phyloP scores from a whole-genome alignment of 371 early-diverging fungal species.

The Mortierella sp. region DNA sequence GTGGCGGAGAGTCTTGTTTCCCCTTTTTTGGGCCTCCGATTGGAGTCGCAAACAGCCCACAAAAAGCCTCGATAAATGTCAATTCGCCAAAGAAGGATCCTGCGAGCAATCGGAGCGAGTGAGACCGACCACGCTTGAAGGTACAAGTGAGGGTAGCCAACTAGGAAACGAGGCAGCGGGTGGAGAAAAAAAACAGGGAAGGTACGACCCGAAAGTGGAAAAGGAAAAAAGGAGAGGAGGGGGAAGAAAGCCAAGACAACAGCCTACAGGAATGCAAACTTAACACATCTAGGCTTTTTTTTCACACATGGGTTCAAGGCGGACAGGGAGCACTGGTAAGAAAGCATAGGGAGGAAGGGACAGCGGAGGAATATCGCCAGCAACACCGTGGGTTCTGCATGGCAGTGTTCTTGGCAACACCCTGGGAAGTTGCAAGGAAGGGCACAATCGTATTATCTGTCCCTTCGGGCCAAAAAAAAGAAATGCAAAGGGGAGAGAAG shows the following conservation, averaged over 20 bases:
- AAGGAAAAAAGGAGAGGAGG: neutral
- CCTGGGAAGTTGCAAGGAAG: neutral
- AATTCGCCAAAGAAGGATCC: neutral
- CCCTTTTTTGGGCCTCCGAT: neutral
- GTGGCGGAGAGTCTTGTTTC: neutral
- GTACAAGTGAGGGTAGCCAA: neutral
- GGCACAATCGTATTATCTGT: neutral
- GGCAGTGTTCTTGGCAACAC: neutral
- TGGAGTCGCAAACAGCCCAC: neutral
- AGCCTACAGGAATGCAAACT: neutral
- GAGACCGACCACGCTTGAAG: neutral
- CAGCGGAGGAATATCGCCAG: neutral
- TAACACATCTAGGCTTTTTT: neutral
- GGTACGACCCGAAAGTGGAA: neutral
- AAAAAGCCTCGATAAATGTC: conserved; percentile 2
- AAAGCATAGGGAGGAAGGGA: neutral
- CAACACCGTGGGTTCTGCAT: neutral
- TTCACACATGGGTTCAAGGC: neutral
- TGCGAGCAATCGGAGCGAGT: neutral
- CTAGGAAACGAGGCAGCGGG: neutral
- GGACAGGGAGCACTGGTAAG: neutral
- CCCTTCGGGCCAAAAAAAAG: neutral
- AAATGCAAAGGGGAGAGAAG: neutral
- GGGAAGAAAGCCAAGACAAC: conserved; percentile 15
- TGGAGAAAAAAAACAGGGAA: neutral